These are phyloP conservation scores for Rhamnella rubrinervis DNA, from an alignment of 331 rosid genomes.

Conservation along the genomic window DNA sequence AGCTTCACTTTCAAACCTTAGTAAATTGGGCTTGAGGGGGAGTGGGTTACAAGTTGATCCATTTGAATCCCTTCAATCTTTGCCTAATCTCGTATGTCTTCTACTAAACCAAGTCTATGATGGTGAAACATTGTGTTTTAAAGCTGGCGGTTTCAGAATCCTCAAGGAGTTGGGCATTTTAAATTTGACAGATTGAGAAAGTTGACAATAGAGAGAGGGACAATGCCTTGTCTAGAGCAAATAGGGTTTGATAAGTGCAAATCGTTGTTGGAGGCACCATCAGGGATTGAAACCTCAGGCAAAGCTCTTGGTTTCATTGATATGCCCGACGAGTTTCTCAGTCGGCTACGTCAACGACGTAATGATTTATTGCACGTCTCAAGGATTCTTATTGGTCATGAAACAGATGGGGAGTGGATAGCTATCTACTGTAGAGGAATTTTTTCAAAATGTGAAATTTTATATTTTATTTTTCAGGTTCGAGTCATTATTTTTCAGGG, in stretches of 20 bases:
- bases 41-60: slow-evolving; percentile 16
- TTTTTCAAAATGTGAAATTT: too few species aligned
- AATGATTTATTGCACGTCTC: background rate
- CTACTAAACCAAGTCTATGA: slow-evolving; percentile 8
- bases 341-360: background rate
- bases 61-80: slow-evolving; percentile 4
- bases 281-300: slow-evolving; percentile 16
- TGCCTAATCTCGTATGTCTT: slow-evolving; percentile 11
- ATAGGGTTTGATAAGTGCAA: slow-evolving; percentile 14
- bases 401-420: background rate
- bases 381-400: background rate
- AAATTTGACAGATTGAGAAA: slow-evolving; percentile 2
- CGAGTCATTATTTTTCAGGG: too few species aligned
- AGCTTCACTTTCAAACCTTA: slow-evolving; percentile 13
- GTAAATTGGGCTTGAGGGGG: slow-evolving; percentile 7
- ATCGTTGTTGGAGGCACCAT: slow-evolving; percentile 19
- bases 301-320: background rate
- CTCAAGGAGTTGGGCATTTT: background rate
- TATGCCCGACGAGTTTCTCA: background rate
- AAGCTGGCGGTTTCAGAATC: slow-evolving; percentile 14
- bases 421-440: too few species aligned
- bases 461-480: too few species aligned
- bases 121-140: slow-evolving; percentile 23
- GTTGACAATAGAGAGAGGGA: slow-evolving; percentile 4
- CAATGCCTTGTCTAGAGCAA: slow-evolving; percentile 19